Evolutionary conservation across 495 filamentous ascomycete genomes (phyloP).

Genomic region (Neurospora africana): DNA sequence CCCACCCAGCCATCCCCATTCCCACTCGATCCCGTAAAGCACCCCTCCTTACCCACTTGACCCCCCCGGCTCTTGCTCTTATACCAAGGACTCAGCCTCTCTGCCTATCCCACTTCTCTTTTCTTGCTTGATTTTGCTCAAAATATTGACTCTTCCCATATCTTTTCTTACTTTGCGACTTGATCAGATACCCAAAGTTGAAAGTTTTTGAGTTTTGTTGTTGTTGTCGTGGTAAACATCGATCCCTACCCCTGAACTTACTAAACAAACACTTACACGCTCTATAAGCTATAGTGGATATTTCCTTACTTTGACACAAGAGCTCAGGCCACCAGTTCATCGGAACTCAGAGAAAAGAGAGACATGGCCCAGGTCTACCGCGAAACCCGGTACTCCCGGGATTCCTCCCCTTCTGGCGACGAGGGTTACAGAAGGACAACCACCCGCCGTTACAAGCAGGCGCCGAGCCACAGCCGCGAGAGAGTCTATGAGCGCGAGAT

Average conservation of each 20-base stretch:
- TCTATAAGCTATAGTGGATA: background rate
- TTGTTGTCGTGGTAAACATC: background rate
- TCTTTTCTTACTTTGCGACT: background rate
- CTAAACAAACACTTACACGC: background rate
- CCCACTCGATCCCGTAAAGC: background rate
- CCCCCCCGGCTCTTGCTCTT: background rate
- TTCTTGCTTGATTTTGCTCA: background rate
- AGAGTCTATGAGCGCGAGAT: constrained; percentile 30
- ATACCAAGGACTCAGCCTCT: background rate
- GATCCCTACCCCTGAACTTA: background rate
- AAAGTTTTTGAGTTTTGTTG: background rate
- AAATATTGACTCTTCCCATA: background rate
- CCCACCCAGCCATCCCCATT: background rate
- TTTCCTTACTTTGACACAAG: background rate
- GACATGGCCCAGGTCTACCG: constrained; percentile 38
- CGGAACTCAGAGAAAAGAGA: background rate
- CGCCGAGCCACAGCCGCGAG: constrained; percentile 28
- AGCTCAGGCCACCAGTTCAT: background rate
- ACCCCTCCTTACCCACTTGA: background rate
- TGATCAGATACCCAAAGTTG: background rate
- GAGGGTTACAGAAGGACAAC: constrained; percentile 39
- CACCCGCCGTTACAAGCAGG: constrained; percentile 46
- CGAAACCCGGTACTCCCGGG: constrained; percentile 36
- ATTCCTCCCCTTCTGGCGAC: constrained; percentile 37
- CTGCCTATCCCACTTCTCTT: background rate